These are phyloP conservation scores for Fusarium sterilihyphosum DNA, from an alignment of 2,329 filamentous ascomycete genomes.

Conservation along the genomic window DNA sequence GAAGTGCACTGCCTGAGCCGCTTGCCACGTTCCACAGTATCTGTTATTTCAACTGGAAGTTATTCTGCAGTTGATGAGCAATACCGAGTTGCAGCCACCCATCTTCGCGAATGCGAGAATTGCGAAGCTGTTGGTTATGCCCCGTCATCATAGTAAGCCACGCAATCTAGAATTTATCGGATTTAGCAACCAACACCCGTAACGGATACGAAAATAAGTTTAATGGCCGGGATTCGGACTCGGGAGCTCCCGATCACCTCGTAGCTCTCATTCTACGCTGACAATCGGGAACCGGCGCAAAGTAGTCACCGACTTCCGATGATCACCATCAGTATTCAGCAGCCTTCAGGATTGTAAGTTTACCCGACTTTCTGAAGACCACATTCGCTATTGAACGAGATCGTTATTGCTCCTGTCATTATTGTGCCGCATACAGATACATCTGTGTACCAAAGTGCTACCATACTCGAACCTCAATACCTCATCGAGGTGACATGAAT, in stretches of 20 bases:
- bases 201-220: constrained; percentile 15
- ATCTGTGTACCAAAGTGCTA: constrained; percentile 8
- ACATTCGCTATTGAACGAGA: background rate
- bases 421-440: background rate
- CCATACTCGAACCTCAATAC: constrained; percentile 36
- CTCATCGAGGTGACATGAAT: constrained; percentile 34
- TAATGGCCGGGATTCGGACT: constrained; percentile 12
- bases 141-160: background rate
- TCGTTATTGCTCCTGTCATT: constrained; percentile 1
- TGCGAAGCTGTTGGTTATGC: background rate
- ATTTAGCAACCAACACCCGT: background rate
- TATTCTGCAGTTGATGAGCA: background rate
- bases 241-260: background rate
- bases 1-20: background rate
- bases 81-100: background rate
- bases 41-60: background rate
- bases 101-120: background rate
- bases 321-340: background rate
- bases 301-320: constrained; percentile 15
- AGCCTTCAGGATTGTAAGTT: background rate
- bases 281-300: constrained; percentile 11
- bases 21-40: background rate
- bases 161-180: background rate
- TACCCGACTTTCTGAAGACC: background rate
- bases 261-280: background rate